Percentiles rank a stretch among this genome's conserved stretches.
These are phyloP conservation scores for Exophiala oligosperma DNA, from an alignment of 2,329 filamentous ascomycete species.

Conservation along the genomic window DNA sequence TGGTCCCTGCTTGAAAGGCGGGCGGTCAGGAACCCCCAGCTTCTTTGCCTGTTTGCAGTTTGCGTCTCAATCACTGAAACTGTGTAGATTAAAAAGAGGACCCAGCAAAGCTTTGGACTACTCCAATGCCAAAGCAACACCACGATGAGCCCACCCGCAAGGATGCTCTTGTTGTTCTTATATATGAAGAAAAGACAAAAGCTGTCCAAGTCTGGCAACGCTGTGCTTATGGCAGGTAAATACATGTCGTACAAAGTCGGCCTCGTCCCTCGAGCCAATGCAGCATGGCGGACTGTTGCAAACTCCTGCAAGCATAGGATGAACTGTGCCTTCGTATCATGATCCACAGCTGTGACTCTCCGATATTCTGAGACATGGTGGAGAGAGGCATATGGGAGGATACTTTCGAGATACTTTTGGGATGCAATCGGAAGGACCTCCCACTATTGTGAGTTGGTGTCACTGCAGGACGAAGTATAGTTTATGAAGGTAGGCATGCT, in stretches of 20 bases:
- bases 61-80: too few species aligned
- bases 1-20: too few species aligned
- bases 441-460: slow-evolving; percentile 18
- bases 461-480: slow-evolving; percentile 4
- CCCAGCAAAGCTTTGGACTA: too few species aligned
- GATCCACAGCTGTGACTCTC: slow-evolving; percentile 16
- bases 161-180: slow-evolving; percentile 2
- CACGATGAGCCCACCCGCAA: background rate
- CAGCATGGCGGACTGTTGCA: slow-evolving; percentile 18
- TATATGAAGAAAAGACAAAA: slow-evolving; percentile 5
- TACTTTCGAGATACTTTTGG: background rate
- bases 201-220: background rate
- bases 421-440: slow-evolving; percentile 5
- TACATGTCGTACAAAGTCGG: slow-evolving; percentile 17
- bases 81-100: too few species aligned
- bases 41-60: too few species aligned
- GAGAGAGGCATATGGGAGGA: background rate
- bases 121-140: too few species aligned
- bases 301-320: slow-evolving; percentile 19
- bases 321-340: slow-evolving; percentile 13
- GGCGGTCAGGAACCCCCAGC: too few species aligned
- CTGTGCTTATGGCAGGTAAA: background rate
- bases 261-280: slow-evolving; percentile 14
- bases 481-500: slow-evolving; percentile 6
- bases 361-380: slow-evolving; percentile 16